Evolutionary conservation across 2,329 filamentous ascomycete species (phyloP).

Genomic region (Sporothrix protearum): DNA sequence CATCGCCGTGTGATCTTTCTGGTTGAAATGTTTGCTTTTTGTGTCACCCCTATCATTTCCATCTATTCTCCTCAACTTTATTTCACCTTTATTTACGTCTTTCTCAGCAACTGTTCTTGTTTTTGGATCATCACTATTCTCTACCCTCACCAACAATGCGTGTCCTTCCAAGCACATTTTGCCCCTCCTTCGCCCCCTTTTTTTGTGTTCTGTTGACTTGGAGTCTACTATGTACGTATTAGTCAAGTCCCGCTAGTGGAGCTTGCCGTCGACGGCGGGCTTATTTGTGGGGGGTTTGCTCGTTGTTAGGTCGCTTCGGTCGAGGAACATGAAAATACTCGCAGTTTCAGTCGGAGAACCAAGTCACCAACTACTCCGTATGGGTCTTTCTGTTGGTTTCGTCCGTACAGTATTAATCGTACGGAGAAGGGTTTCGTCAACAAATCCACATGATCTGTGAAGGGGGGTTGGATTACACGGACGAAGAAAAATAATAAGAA

Average conservation of each 20-base stretch:
- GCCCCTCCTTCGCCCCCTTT: slow-evolving; percentile 3
- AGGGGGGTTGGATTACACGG: not conserved
- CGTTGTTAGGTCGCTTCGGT: not conserved
- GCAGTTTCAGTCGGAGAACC: slow-evolving; percentile 10
- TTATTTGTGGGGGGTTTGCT: not conserved
- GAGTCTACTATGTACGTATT: too few species aligned
- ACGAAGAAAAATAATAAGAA: not conserved
- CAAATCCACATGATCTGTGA: not conserved
- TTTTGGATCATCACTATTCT: not conserved
- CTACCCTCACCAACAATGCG: not conserved
- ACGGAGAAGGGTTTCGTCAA: slow-evolving; percentile 5
- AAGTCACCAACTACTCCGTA: not conserved
- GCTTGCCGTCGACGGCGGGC: slow-evolving; percentile 13
- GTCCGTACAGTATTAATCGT: not conserved
- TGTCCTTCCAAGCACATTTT: not conserved
- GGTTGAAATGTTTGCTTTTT: not conserved
- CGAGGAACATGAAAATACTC: slow-evolving; percentile 4
- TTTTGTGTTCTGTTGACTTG: slow-evolving; percentile 6
- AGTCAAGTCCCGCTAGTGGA: slow-evolving; percentile 16
- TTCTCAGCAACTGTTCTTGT: not conserved
- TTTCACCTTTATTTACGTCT: not conserved
- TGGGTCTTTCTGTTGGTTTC: not conserved
- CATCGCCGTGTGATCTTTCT: not conserved
- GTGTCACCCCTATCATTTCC: not conserved
- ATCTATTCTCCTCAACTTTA: not conserved